Base-by-base conservation (phyloP, 2,329 filamentous ascomycete genomes). In the Ceratocystis cacaofunesta region DNA sequence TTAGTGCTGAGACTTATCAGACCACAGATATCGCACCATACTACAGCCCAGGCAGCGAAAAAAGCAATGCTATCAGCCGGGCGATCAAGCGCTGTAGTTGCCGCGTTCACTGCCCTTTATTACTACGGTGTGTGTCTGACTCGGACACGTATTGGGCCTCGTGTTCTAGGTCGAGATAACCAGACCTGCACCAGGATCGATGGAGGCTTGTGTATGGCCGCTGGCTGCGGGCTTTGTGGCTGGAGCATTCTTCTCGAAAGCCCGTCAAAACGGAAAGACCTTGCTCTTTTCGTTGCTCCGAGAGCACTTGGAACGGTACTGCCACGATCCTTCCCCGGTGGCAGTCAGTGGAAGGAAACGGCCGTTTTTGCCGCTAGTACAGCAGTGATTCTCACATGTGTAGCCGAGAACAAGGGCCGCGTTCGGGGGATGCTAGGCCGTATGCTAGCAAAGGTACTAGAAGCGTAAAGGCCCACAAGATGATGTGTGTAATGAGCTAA, bases 41-140 rank as follows among this genome's bases (percentile, higher is more conserved):
- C 82, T 41, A 77, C 75, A 52, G 72, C 71, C 5, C 77, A 76
- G 41, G 73, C 82, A 4, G 69, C 81, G 10, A 66, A 86, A 30
- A 75, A 76, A 30, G 84, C 85, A 1, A 65, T 89, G 43, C 70
- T 78, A 15, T 86, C 86, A 1, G 84, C 88, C 1, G 75, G 80
- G 8, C 83, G 87, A 41, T 92, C 88, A 4, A 91, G 89, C 0
- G 80, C 86, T 0, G 94, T 95, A 72, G 80, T 95, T 1, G 89
- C 85, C 2, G 77, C 84, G 0, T 95, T 92, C 73, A 87, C 95
- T 69, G 78, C 84, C 0, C 76, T 91, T 10, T 94, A 92, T 73
- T 95, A 92, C 76, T 95, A 95, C 72, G 85, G 87, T 32, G 87
- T 95, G 2, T 95, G 90, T 72, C 82, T 95, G 0, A 79, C 84